Conservation (phyloP, 495 filamentous ascomycete genomes). For the Polyplosphaeria fusca region DNA sequence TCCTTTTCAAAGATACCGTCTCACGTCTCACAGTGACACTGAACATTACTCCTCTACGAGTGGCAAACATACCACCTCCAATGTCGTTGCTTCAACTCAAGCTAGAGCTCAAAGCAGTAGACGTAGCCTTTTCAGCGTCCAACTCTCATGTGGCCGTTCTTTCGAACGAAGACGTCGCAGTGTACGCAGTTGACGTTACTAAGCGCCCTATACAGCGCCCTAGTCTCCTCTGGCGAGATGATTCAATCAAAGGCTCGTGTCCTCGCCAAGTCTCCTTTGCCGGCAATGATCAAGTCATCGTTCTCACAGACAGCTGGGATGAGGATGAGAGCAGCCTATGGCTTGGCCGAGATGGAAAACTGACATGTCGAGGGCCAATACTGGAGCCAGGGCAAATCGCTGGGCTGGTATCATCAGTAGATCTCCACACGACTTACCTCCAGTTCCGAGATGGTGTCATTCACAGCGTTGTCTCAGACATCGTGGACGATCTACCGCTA, state of each 20-base stretch:
- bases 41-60: constrained; percentile 79
- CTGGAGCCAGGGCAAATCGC: constrained; percentile 1
- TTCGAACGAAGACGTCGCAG: constrained; percentile 10
- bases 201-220: constrained; percentile 47
- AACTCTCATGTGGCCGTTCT: constrained; percentile 70
- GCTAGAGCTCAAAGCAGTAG: constrained; percentile 60
- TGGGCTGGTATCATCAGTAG: constrained; percentile 8
- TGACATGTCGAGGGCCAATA: constrained; percentile 5
- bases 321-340: constrained; percentile 14
- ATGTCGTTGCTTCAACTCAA: constrained; percentile 79
- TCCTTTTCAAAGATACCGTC: neutral
- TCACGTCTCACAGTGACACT: constrained; percentile 50
- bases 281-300: constrained; percentile 30
- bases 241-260: neutral
- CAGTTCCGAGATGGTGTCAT: constrained; percentile 19
- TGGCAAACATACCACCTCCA: constrained; percentile 84
- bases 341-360: constrained; percentile 1
- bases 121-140: constrained; percentile 68
- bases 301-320: constrained; percentile 28
- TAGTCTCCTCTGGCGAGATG: constrained; percentile 19
- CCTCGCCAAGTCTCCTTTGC: constrained; percentile 35
- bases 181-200: constrained; percentile 41
- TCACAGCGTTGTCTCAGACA: neutral
- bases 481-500: neutral
- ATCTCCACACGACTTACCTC: constrained; percentile 12